Conservation (phyloP, 768 basidiomycete genomes). For the Tulasnella sp. region DNA sequence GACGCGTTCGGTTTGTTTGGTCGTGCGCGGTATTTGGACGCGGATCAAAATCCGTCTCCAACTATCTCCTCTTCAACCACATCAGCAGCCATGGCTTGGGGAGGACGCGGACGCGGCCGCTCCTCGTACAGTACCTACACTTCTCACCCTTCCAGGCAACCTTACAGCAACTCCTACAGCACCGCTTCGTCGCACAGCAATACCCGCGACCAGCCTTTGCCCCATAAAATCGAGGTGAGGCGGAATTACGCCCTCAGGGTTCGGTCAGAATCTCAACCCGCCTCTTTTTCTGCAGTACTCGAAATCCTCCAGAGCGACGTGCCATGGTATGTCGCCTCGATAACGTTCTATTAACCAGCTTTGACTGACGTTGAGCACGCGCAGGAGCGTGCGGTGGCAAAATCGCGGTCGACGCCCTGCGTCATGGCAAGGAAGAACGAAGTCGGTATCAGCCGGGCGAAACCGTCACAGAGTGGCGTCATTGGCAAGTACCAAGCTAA, state of each 20-base stretch:
- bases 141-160: background rate
- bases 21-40: background rate
- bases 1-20: conserved; percentile 14
- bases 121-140: background rate
- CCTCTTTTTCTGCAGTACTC: background rate
- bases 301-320: background rate
- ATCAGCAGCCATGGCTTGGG: background rate
- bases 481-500: conserved; percentile 58
- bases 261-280: background rate
- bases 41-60: conserved; percentile 10
- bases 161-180: background rate
- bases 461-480: conserved; percentile 73
- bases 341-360: background rate
- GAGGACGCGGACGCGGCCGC: conserved; percentile 10
- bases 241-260: background rate
- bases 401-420: conserved; percentile 45
- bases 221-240: conserved; percentile 5
- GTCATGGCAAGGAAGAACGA: conserved; percentile 61
- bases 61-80: background rate
- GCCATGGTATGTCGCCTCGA: background rate
- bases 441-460: conserved; percentile 49
- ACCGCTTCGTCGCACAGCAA: background rate
- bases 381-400: background rate
- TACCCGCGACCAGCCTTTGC: background rate
- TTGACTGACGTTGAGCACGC: background rate